phyloP scores from a whole-genome alignment of 148 eudicot genomes.

The Rhododendron henanense region DNA sequence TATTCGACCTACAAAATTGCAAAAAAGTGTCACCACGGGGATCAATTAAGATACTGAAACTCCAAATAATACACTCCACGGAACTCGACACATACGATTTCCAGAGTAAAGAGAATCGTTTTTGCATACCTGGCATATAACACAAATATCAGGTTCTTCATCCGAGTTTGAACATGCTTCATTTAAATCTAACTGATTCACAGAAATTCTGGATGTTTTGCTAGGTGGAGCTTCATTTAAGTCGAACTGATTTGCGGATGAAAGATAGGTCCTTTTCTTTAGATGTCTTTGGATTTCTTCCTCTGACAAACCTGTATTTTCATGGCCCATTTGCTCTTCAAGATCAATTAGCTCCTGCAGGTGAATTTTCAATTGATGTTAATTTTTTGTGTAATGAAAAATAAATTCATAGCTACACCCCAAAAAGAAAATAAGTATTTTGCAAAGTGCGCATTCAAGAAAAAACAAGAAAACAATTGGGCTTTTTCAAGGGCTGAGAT shows the following conservation, averaged over 20 bases:
- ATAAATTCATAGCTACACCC: too few species aligned
- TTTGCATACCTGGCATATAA: constrained; percentile 3
- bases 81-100: not conserved
- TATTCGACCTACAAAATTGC: constrained; percentile 2
- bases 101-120: not conserved
- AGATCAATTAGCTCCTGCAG: not conserved
- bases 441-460: not conserved
- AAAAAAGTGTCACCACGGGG: not conserved
- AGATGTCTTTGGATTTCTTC: constrained; percentile 1
- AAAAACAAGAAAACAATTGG: too few species aligned
- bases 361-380: not conserved
- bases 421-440: not conserved
- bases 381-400: not conserved
- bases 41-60: not conserved
- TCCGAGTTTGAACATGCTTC: not conserved
- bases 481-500: too few species aligned
- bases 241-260: not conserved
- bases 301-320: not conserved
- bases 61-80: not conserved
- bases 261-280: not conserved
- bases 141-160: constrained; percentile 4
- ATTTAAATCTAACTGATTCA: not conserved
- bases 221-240: not conserved
- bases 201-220: not conserved
- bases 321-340: not conserved